Evolutionary conservation across 345 rosid species (phyloP), one percentile per base, ranked within the genome.

Genomic region (Hibiscus tridactylites): DNA sequence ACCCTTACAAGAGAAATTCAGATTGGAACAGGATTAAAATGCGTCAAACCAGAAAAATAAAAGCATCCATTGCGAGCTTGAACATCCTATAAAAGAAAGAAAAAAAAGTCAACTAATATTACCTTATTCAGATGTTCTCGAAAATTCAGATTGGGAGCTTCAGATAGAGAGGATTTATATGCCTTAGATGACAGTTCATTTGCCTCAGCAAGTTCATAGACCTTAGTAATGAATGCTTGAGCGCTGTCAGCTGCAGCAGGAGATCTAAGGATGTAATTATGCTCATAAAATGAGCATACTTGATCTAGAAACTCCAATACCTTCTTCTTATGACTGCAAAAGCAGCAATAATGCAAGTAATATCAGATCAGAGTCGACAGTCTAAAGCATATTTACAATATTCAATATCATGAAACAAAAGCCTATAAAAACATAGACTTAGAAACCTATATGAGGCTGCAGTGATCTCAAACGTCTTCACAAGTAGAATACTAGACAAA

Each of bases 131-230:
- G 61, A 75, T 82, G 75, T 63, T 71, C 79, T 71, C 73, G 81
- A 79, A 86, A 74, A 35, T 82, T 72, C 53, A 81, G 88, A 76
- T 71, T 62, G 29, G 87, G 79, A 79, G 78, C 77, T 75, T 87
- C 90, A 56, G 73, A 64, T 61, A 85, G 86, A 71, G 78, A 77
- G 56, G 90, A 84, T 80, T 74, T 82, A 60, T 77, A 92, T 57
- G 84, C 83, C 76, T 89, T 88, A 62, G 85, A 74, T 68, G 96
- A 66, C 76, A 95, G 71, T 61, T 82, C 93, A 81, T 88, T 87
- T 81, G 83, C 88, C 82, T 84, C 91, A 71, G 91, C 93, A 52
- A 89, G 90, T 85, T 92, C 98, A 81, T 77, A 83, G 67, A 89
- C 88, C 79, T 86, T 89, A 71, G 85, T 85, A 77, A 76, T 75